phyloP scores from a whole-genome alignment of 345 rosid species.

The Schrenkiella parvula region DNA sequence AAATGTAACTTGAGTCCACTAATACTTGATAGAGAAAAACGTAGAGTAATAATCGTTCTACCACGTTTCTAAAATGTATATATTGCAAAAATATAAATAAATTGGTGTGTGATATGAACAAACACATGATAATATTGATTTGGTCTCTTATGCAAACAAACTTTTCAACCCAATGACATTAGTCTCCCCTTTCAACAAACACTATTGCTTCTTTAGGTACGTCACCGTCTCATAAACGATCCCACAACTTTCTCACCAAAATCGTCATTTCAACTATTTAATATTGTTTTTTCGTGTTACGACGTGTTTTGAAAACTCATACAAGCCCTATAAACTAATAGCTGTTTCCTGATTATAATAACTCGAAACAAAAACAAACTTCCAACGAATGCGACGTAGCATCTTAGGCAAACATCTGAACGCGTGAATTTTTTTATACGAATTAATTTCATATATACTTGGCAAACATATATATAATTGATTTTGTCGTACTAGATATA shows the following conservation, averaged over 20 bases:
- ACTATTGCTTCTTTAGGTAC: background rate
- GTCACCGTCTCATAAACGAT: constrained; percentile 1
- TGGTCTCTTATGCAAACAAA: background rate
- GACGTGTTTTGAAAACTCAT: background rate
- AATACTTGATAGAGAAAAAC: too few relatives aligned
- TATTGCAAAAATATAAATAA: background rate
- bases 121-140: background rate
- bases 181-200: constrained; percentile 13
- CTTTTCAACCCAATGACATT: constrained; percentile 2
- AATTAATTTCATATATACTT: too few relatives aligned
- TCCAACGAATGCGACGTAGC: background rate
- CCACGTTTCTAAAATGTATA: background rate
- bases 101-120: background rate
- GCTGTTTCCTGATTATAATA: background rate
- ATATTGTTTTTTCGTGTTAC: background rate
- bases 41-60: too few relatives aligned
- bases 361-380: background rate
- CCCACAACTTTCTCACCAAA: constrained; percentile 17
- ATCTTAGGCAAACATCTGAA: background rate
- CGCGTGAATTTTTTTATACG: background rate
- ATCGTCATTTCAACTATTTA: background rate
- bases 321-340: background rate
- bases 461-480: too few relatives aligned
- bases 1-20: too few relatives aligned
- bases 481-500: too few relatives aligned